phyloP scores from a whole-genome alignment of 164 flowering plant species.

The Piper betle region DNA sequence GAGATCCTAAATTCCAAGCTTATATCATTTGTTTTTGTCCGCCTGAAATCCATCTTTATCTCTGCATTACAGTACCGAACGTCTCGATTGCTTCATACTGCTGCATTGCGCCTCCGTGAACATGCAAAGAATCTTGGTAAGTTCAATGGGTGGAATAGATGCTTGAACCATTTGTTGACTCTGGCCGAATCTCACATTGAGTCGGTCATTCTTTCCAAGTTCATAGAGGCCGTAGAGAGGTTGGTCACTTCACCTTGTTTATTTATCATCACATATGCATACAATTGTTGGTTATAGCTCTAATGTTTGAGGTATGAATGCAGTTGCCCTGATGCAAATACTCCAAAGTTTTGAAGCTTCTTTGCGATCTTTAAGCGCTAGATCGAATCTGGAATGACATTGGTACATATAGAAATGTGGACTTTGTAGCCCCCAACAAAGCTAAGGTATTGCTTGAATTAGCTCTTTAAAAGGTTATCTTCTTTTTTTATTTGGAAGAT shows the following conservation, averaged over 20 bases:
- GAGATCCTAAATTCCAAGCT: conserved; percentile 64
- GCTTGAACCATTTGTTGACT: conserved; percentile 86
- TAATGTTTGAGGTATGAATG: conserved; percentile 6
- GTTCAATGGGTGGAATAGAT: conserved; percentile 99
- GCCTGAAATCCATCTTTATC: no score
- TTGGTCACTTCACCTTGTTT: conserved; percentile 8
- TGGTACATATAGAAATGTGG: conserved; percentile 92
- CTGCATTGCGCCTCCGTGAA: conserved; percentile 60
- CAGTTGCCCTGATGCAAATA: conserved; percentile 70
- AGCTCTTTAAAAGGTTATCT: not conserved
- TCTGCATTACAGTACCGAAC: conserved; percentile 64
- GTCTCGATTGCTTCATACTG: conserved; percentile 86
- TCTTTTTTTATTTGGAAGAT: not conserved
- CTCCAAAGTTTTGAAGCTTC: conserved; percentile 65
- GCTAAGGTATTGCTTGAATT: conserved; percentile 56
- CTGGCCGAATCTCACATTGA: conserved; percentile 96
- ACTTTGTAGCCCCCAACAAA: conserved; percentile 95
- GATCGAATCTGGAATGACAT: conserved; percentile 94
- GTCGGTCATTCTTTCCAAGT: conserved; percentile 77
- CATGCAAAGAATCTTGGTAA: conserved; percentile 75
- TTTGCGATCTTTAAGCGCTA: conserved; percentile 90
- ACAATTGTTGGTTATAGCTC: not conserved
- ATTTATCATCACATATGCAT: not conserved
- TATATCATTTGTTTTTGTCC: not conserved
- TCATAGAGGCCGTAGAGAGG: conserved; percentile 80